Conservation (phyloP, 257 asterid genomes). For the Eustoma russellianum region DNA sequence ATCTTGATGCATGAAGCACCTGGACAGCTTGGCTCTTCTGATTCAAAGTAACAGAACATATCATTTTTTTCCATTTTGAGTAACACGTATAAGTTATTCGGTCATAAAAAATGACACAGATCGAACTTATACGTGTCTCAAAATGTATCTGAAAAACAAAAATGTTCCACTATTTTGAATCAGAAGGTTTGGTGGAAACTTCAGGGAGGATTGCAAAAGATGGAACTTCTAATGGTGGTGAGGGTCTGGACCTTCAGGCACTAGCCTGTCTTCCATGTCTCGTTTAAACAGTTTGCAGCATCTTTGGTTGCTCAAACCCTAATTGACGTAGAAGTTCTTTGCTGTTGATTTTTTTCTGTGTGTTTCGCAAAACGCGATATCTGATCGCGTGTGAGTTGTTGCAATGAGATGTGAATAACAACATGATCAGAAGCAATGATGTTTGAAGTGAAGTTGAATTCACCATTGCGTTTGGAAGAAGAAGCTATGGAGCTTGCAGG, state of each 20-base stretch:
- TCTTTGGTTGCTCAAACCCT: constrained; percentile 13
- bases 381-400: constrained; percentile 13
- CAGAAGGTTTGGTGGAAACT: too few relatives aligned
- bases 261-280: constrained; percentile 16
- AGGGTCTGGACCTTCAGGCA: constrained; percentile 45
- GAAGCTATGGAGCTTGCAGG: background rate
- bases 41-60: too few relatives aligned
- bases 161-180: too few relatives aligned
- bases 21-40: too few relatives aligned
- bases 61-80: too few relatives aligned
- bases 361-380: constrained; percentile 15
- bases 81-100: too few relatives aligned
- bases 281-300: constrained; percentile 13
- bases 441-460: background rate
- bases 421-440: constrained; percentile 13
- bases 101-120: too few relatives aligned
- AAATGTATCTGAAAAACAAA: too few relatives aligned
- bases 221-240: constrained; percentile 33
- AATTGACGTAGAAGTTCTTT: constrained; percentile 24
- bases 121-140: too few relatives aligned
- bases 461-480: constrained; percentile 20
- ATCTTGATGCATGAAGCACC: too few relatives aligned
- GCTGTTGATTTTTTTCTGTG: constrained; percentile 22
- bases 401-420: constrained; percentile 18
- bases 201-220: too few relatives aligned